Base-by-base conservation (phyloP, 2,329 filamentous ascomycete genomes). In the Alternaria arborescens region DNA sequence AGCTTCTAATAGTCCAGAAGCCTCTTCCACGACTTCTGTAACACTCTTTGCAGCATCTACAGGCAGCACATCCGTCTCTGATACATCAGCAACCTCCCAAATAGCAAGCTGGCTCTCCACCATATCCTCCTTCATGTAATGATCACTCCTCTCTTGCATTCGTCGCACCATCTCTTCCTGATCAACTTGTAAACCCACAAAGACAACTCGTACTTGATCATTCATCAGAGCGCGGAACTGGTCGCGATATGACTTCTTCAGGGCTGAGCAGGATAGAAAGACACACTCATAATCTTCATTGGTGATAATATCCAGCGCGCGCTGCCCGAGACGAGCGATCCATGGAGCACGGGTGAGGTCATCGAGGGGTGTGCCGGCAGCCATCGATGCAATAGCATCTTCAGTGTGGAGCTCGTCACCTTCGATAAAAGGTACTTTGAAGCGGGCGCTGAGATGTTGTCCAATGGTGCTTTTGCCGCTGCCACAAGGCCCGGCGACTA, bases 401-500 rank as follows among this genome's bases (percentile, higher is more conserved):
- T 56, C 63, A 2, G 71, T 76, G 60, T 82, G 80, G 2, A 81
- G 64, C 3, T 70, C 70, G 51, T 82, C 80, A 4, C 80, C 81
- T 61, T 82, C 80, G n/a, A 82, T 74, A 60, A 77, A 79, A 0
- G 79, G 75, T 3, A 72, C 66, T 14, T 65, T 55, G 0, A 81
- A 61, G 8, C 46, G 65, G 1, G 65, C 47, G 0, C 76, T 71
- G n/a, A 82, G 52, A 1, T 69, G 62, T n/a, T 62, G 57, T 2
- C 74, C 77, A 0, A 82, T 54, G 0, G 79, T 82, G 0, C 78
- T 77, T 63, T 82, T 82, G 3, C 80, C 80, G n/a, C 76, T 77
- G 4, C 79, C 80, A 52, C 79, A 80, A 4, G 80, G 80, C 0
- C 81, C 80, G 5, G 77, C 74, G 16, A 81, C 62, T 5, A 82